Base-by-base conservation (phyloP, 73 alveolate genomes). In the Paramecium sonneborni region DNA sequence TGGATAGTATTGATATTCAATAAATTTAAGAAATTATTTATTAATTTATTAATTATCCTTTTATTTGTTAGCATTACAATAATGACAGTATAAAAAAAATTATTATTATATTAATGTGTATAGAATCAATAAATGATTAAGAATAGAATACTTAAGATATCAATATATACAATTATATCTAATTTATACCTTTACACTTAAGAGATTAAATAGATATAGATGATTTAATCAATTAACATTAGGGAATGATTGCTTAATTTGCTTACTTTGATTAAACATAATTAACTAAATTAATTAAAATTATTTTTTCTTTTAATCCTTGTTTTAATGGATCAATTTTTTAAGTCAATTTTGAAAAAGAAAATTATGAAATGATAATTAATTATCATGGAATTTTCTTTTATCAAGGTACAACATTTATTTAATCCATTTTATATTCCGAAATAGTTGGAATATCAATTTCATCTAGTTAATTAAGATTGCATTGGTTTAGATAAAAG, bases 381-480 rank as follows among this genome's bases (percentile, higher is more conserved):
- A 30, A 35, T 74, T 30, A 43, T 32, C 37, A 24, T 11, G 39
- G 58, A 14, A 74, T 38, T 0, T 21, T 32, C 2, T 11, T 21
- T 35, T 74, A 74, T 12, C 15, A 21, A 32, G 68, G 56, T 12
- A 21, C 11, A 5, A 15, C 55, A 0, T 35, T 35, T n/a, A 21
- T 30, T 4, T 74, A 30, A 32, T 28, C 56, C 3, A 74, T 32
- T 14, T 37, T 74, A 34, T 74, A 74, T 32, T 23, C 39, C 14
- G 56, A 74, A 30, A 74, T 74, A 30, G 87, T 74, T 3, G 87
- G 87, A 34, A 74, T 74, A 32, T 74, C 87, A n/a, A 35, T 74
- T 35, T 74, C 87, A 35, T 28, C 56, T 10, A n/a, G 3, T 9
- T 35, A 74, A 37, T 35, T 74, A 11, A 74, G 87, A 74, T 30